Evolutionary conservation across 1,139 yeast genomes (phyloP).

Genomic region (Geotrichum candidum): DNA sequence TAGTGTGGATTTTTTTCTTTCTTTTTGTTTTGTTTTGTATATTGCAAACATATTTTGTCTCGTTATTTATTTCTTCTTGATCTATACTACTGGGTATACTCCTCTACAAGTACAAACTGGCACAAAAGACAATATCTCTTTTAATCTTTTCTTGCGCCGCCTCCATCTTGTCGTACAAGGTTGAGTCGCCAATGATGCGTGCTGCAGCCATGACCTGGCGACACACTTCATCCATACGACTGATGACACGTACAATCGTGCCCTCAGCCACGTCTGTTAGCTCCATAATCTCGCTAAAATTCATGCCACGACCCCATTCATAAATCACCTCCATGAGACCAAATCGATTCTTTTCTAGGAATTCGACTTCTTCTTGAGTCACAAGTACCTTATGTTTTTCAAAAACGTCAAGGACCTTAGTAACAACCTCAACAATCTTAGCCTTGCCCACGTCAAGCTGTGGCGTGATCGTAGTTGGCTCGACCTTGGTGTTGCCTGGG

Average conservation of each 20-base stretch:
- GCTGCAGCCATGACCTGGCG: constrained; percentile 94
- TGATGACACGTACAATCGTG: constrained; percentile 93
- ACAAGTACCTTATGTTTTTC: constrained; percentile 64
- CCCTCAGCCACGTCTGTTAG: constrained; percentile 92
- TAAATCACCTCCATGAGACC: constrained; percentile 90
- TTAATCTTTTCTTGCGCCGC: constrained; percentile 92
- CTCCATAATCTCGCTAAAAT: constrained; percentile 85
- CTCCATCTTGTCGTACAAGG: constrained; percentile 79
- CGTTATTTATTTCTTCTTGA: not conserved
- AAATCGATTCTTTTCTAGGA: constrained; percentile 75
- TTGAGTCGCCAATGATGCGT: constrained; percentile 86
- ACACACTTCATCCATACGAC: constrained; percentile 89
- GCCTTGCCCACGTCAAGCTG: constrained; percentile 72
- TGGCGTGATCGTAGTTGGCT: constrained; percentile 65
- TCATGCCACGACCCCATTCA: constrained; percentile 96
- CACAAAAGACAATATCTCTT: constrained; percentile 95
- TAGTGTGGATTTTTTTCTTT: not conserved
- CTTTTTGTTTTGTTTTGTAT: not conserved
- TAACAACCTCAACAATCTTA: constrained; percentile 65
- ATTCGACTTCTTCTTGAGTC: constrained; percentile 81
- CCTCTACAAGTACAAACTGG: constrained; percentile 71
- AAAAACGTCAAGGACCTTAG: constrained; percentile 55
- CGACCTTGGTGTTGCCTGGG: constrained; percentile 67
- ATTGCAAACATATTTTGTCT: not conserved
- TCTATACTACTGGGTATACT: not conserved